Evolutionary conservation across 352 stramenopile species (phyloP).

Genomic region (Pythium rhizo-oryzae): DNA sequence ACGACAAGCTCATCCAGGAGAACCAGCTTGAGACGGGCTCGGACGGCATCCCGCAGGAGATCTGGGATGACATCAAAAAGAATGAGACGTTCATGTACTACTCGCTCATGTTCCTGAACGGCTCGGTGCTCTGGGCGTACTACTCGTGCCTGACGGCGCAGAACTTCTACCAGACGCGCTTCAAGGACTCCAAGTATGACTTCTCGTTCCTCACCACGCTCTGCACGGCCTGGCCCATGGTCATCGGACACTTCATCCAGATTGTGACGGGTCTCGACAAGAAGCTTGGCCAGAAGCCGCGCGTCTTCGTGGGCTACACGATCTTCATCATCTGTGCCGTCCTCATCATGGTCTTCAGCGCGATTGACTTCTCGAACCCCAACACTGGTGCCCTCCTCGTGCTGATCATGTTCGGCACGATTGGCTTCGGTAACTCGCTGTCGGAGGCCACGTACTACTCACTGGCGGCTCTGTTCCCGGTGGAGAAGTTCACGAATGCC

Average conservation of each 20-base stretch:
- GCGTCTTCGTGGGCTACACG: constrained; percentile 50
- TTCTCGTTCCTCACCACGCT: constrained; percentile 76
- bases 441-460: constrained; percentile 65
- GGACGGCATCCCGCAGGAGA: constrained; percentile 31
- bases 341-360: constrained; percentile 68
- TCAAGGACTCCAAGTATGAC: constrained; percentile 29
- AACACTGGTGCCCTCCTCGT: constrained; percentile 54
- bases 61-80: constrained; percentile 34
- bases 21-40: constrained; percentile 24
- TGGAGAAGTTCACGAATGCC: constrained; percentile 69
- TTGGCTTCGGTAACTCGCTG: constrained; percentile 62
- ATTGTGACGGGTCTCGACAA: constrained; percentile 65
- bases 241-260: constrained; percentile 52
- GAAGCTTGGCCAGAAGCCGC: constrained; percentile 42
- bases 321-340: constrained; percentile 59
- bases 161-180: constrained; percentile 33
- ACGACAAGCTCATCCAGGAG: constrained; percentile 31
- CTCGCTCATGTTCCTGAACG: constrained; percentile 44
- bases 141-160: constrained; percentile 44
- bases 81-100: constrained; percentile 38
- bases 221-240: constrained; percentile 60
- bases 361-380: constrained; percentile 46
- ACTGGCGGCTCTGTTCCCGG: constrained; percentile 58
- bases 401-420: constrained; percentile 53
- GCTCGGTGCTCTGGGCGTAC: constrained; percentile 43